Base-by-base conservation (phyloP, 495 filamentous ascomycete species). In the Xylaria sp. region DNA sequence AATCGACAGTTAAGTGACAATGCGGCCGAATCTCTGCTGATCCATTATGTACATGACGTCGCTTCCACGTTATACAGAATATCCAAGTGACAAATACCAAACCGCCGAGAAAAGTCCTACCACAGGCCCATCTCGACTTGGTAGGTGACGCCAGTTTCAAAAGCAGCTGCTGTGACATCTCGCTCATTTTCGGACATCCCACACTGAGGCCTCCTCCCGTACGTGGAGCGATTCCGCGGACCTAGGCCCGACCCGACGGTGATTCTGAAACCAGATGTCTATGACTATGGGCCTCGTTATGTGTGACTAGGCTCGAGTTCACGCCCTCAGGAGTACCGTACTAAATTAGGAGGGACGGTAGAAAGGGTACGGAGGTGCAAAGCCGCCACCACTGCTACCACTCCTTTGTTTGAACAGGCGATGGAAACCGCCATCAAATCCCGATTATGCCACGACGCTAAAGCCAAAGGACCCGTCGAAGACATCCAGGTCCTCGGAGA, bases 381-480 rank as follows among this genome's bases (percentile, higher is more conserved):
- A n/a, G n/a, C n/a, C n/a, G n/a, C n/a, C n/a, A n/a, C n/a, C n/a
- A n/a, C n/a, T n/a, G 21, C 57, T 7, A 37, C 33, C 31, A 40
- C 5, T 19, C 61, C 61, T 29, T 55, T 24, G 35, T 66, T 52
- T 17, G 29, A 5, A 17, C 12, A 29, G n/a, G 46, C n/a, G 37
- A 67, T 3, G 52, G 65, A 33, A 1, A 8, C 17, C 19, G 11
- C 29, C 1, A 24, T 21, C 43, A 41, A 53, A 62, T 12, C 12
- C 40, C 64, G 4, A 17, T 80, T 70, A 88, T 65, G 80, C 79
- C 46, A 85, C 85, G n/a, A 88, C 82, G 68, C 82, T 85, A 67
- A 87, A 88, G 14, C 88, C 87, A 78, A 88, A 88, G 1, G 87
- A 88, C 9, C 87, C 87, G 67, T 90, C 87, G 77, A 88, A 88